phyloP scores from a whole-genome alignment of 148 eudicot species.

The Rhododendron vialii region DNA sequence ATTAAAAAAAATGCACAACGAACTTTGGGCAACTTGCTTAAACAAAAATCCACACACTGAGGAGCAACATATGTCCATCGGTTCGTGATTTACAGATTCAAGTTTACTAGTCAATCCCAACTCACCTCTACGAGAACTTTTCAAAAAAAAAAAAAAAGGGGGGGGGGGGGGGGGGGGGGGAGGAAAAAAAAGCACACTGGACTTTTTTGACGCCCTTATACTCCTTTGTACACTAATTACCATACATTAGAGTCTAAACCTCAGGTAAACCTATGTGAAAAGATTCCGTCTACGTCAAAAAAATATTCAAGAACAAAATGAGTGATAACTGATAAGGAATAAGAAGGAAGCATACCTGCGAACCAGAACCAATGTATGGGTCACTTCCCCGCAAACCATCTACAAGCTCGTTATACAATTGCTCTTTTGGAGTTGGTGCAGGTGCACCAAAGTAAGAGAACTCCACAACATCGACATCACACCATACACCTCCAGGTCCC shows the following conservation, averaged over 20 bases:
- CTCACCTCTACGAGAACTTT: background rate
- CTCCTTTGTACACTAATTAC: no score
- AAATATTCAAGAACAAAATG: background rate
- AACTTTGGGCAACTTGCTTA: background rate
- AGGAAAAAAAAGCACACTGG: no score
- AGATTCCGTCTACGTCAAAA: background rate
- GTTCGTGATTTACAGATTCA: background rate
- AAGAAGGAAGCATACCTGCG: constrained; percentile 40
- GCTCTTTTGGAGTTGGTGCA: constrained; percentile 59
- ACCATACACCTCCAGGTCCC: constrained; percentile 82
- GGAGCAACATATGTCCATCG: background rate
- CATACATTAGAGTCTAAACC: background rate
- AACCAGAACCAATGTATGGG: constrained; percentile 65
- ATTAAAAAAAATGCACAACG: background rate
- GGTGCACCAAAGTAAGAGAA: constrained; percentile 67
- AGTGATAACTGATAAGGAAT: background rate
- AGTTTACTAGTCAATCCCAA: background rate
- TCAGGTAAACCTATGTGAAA: background rate
- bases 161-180: no score
- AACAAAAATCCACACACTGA: background rate
- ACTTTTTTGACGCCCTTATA: no score
- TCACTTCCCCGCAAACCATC: constrained; percentile 72
- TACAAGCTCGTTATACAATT: constrained; percentile 50
- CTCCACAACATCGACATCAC: constrained; percentile 69
- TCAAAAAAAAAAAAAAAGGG: background rate